Conservation (phyloP, 768 basidiomycete genomes). For the Suillus discolor region DNA sequence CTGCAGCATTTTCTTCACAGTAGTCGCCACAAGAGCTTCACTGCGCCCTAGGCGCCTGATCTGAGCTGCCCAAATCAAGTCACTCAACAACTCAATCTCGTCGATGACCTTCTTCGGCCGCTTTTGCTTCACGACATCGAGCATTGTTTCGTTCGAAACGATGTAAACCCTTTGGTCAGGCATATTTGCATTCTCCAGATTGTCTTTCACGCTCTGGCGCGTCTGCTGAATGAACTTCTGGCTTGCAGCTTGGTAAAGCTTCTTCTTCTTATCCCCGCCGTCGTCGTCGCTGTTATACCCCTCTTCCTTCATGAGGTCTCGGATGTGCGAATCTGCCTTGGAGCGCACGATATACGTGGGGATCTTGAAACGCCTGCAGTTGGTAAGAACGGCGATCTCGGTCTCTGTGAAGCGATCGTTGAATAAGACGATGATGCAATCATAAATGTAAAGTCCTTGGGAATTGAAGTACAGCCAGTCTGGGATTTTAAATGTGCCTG, state of each 20-base stretch:
- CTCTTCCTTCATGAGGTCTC: constrained; percentile 15
- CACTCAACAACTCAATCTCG: constrained; percentile 29
- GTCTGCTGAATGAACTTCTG: constrained; percentile 31
- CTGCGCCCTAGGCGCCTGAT: background rate
- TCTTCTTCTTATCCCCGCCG: constrained; percentile 10
- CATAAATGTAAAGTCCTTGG: constrained; percentile 39
- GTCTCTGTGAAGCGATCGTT: constrained; percentile 37
- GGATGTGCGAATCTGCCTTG: constrained; percentile 37
- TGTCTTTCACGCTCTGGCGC: constrained; percentile 23
- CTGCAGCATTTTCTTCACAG: background rate
- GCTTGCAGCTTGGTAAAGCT: constrained; percentile 26
- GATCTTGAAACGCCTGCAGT: constrained; percentile 33
- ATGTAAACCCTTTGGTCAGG: constrained; percentile 33
- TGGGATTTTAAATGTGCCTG: constrained; percentile 34
- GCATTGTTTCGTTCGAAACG: constrained; percentile 25
- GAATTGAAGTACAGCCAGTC: constrained; percentile 40
- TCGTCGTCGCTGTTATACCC: background rate
- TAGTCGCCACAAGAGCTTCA: background rate
- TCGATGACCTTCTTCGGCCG: constrained; percentile 26
- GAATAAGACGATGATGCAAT: constrained; percentile 35
- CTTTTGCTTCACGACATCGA: constrained; percentile 27
- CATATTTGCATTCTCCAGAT: constrained; percentile 26
- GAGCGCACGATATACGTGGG: constrained; percentile 39
- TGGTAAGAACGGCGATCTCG: constrained; percentile 35
- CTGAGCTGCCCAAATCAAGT: constrained; percentile 21